phyloP scores from a whole-genome alignment of 1,284 basidiomycete genomes.

The Leccinum fallax region DNA sequence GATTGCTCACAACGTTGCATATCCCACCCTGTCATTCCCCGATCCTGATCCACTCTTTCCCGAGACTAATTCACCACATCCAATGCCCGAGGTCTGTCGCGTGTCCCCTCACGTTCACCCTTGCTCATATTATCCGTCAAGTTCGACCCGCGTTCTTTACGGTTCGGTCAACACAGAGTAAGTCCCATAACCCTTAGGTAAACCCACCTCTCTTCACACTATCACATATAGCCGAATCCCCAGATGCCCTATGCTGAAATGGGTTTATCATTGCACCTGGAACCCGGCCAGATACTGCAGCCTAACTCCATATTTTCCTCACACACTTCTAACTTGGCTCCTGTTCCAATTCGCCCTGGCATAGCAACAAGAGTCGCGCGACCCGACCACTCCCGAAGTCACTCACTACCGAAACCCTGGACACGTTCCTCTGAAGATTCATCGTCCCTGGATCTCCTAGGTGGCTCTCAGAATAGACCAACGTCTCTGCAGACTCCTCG shows the following conservation, averaged over 20 bases:
- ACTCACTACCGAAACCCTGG: conserved; percentile 13
- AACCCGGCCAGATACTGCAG: conserved; percentile 57
- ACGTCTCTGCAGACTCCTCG: conserved; percentile 16
- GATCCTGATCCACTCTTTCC: conserved; percentile 9
- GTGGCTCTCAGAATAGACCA: conserved; percentile 4
- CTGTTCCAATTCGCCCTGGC: conserved; percentile 3
- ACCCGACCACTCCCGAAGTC: conserved; percentile 13
- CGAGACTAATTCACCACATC: conserved; percentile 1
- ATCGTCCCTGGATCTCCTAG: background rate
- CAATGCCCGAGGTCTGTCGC: conserved; percentile 28
- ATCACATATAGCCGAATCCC: conserved; percentile 12
- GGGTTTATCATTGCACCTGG: conserved; percentile 45
- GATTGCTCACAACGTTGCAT: conserved; percentile 27
- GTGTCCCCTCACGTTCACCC: background rate
- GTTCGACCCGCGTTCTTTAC: conserved; percentile 10
- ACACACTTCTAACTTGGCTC: conserved; percentile 3
- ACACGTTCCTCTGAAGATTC: background rate
- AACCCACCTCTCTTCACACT: conserved; percentile 15
- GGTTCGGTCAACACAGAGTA: conserved; percentile 21
- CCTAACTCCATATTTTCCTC: conserved; percentile 22
- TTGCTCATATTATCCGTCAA: conserved; percentile 18
- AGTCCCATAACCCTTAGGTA: conserved; percentile 4
- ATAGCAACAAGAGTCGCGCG: background rate
- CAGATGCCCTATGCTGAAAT: conserved; percentile 2
- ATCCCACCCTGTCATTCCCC: conserved; percentile 10